These are phyloP conservation scores for Calamus simplicifolius DNA, from an alignment of 176 grass and related monocot genomes.

Conservation along the genomic window DNA sequence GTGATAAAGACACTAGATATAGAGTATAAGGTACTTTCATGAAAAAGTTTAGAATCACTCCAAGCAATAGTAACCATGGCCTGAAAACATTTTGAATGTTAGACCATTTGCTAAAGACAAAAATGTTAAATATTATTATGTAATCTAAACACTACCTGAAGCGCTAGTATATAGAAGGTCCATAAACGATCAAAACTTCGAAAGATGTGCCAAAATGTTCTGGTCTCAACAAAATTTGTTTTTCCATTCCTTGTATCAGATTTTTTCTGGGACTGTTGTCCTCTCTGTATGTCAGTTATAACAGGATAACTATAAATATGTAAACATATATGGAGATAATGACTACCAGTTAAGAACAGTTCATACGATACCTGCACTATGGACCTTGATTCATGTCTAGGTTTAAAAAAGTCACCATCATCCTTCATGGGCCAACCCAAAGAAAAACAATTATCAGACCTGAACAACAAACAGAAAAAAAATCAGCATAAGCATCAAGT, in stretches of 20 bases:
- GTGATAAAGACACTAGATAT: slow-evolving; percentile 87
- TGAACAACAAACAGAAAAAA: slow-evolving; percentile 23
- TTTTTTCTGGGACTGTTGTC: slow-evolving; percentile 32
- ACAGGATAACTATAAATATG: slow-evolving; percentile 1
- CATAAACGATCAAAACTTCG: slow-evolving; percentile 97
- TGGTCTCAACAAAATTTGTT: slow-evolving; percentile 88
- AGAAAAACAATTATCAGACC: slow-evolving; percentile 85
- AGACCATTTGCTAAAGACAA: neutral
- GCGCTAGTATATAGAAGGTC: slow-evolving; percentile 83
- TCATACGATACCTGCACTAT: slow-evolving; percentile 36
- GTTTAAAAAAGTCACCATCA: slow-evolving; percentile 87
- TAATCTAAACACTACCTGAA: slow-evolving; percentile 45
- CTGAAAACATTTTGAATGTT: slow-evolving; percentile 34
- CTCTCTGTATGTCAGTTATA: slow-evolving; percentile 39
- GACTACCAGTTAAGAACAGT: neutral
- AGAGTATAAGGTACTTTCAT: slow-evolving; percentile 57
- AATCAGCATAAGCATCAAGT: too few species aligned
- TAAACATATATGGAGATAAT: slow-evolving; percentile 2
- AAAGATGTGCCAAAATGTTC: slow-evolving; percentile 94
- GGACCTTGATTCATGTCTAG: slow-evolving; percentile 43
- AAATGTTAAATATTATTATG: neutral
- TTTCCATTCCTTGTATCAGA: slow-evolving; percentile 75
- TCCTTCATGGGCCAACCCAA: slow-evolving; percentile 94
- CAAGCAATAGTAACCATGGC: slow-evolving; percentile 79
- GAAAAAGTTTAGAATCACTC: slow-evolving; percentile 52